phyloP scores from a whole-genome alignment of 2,329 filamentous ascomycete genomes.

The Exophiala oligosperma region DNA sequence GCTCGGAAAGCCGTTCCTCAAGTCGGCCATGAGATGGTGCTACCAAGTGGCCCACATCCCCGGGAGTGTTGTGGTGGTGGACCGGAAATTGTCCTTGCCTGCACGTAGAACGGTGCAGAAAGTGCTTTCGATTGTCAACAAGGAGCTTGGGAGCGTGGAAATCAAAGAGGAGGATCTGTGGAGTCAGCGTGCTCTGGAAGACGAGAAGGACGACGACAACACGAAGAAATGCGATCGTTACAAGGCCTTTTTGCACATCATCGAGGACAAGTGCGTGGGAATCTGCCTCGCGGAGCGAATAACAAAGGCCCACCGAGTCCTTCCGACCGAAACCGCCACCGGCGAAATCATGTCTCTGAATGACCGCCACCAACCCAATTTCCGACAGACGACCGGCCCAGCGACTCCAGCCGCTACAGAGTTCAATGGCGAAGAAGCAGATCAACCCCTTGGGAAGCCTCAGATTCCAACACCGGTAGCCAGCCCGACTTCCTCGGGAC shows the following conservation, averaged over 20 bases:
- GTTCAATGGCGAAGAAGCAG: slow-evolving; percentile 20
- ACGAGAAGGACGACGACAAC: slow-evolving; percentile 34
- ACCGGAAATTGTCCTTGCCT: slow-evolving; percentile 53
- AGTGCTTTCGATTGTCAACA: slow-evolving; percentile 62
- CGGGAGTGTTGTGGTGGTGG: slow-evolving; percentile 59
- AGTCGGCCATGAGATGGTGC: slow-evolving; percentile 52
- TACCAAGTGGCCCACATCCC: slow-evolving; percentile 52
- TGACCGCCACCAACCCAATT: slow-evolving; percentile 10
- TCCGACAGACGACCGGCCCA: neutral
- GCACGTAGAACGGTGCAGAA: slow-evolving; percentile 55
- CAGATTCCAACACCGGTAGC: slow-evolving; percentile 23
- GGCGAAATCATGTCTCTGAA: slow-evolving; percentile 19
- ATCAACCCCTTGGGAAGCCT: slow-evolving; percentile 7
- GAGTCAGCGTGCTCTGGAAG: slow-evolving; percentile 47
- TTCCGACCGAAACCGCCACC: slow-evolving; percentile 17
- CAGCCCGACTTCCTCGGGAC: slow-evolving; percentile 24
- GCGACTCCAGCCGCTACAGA: slow-evolving; percentile 17
- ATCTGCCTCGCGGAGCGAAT: slow-evolving; percentile 64
- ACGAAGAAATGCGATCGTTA: slow-evolving; percentile 46
- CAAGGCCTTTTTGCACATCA: slow-evolving; percentile 63
- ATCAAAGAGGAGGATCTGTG: slow-evolving; percentile 60
- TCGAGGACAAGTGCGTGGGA: slow-evolving; percentile 62
- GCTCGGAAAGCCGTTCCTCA: slow-evolving; percentile 58
- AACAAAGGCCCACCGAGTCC: slow-evolving; percentile 54
- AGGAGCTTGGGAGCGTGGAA: slow-evolving; percentile 61